These are phyloP conservation scores for Globisporangium spinosum DNA, from an alignment of 352 stramenopile species.

Conservation along the genomic window DNA sequence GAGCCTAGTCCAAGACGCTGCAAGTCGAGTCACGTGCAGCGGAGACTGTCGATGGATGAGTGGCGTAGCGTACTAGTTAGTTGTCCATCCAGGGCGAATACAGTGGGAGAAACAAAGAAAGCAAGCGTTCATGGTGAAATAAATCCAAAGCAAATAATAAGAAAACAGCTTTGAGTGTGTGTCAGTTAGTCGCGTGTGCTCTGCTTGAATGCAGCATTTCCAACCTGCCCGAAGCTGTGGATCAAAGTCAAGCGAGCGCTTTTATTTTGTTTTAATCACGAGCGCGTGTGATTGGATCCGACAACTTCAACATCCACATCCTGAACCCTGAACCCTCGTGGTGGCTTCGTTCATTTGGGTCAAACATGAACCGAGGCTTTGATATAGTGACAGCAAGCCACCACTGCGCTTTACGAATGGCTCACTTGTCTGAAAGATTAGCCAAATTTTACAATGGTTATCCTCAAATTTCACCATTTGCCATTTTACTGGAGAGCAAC, in stretches of 20 bases:
- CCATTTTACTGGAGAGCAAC: not conserved
- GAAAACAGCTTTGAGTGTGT: not conserved
- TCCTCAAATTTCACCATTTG: not conserved
- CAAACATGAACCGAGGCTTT: too few relatives aligned
- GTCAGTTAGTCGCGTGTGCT: not conserved
- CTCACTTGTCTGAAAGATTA: not conserved
- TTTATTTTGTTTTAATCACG: not conserved
- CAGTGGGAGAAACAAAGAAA: not conserved
- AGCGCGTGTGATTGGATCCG: not conserved
- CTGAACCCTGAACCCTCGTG: too few relatives aligned
- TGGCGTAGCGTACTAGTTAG: not conserved
- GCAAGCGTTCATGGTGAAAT: not conserved
- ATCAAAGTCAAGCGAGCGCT: not conserved
- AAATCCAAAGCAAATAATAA: not conserved
- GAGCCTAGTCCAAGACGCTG: not conserved
- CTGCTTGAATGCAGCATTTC: not conserved
- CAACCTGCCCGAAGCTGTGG: not conserved
- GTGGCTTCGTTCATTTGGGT: too few relatives aligned
- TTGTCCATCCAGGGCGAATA: not conserved
- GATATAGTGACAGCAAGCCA: too few relatives aligned
- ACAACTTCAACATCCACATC: not conserved
- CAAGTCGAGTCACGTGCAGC: not conserved
- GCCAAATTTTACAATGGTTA: not conserved
- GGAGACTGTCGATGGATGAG: not conserved
- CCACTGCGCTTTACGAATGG: not conserved